Percentiles rank a stretch among this genome's conserved stretches.
Evolutionary conservation across 768 basidiomycete species (phyloP).

Genomic region (Agrocybe praecox): DNA sequence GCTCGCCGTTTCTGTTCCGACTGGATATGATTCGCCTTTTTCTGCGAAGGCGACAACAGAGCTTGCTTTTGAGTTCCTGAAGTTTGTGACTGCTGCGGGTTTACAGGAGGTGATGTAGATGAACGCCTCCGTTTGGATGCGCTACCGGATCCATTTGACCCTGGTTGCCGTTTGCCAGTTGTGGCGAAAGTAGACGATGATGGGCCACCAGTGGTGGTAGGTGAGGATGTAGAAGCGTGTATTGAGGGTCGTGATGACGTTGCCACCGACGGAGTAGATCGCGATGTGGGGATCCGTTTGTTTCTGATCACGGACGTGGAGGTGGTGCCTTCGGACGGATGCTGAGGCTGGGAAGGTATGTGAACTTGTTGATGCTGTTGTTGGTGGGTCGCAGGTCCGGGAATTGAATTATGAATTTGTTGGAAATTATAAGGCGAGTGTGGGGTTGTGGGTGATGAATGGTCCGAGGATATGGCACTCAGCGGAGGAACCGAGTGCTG

Average conservation of each 20-base stretch:
- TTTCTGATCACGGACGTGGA: constrained; percentile 14
- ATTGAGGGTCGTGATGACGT: constrained; percentile 3
- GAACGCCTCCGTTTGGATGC: constrained; percentile 12
- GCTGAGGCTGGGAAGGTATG: constrained; percentile 15
- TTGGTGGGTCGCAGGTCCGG: constrained; percentile 11
- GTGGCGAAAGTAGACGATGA: constrained; percentile 18
- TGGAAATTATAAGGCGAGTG: constrained; percentile 16
- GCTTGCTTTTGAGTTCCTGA: constrained; percentile 33
- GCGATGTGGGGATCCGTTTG: constrained; percentile 21
- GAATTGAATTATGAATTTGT: constrained; percentile 11
- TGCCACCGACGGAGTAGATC: constrained; percentile 4
- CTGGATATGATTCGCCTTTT: constrained; percentile 93
- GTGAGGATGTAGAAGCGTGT: constrained; percentile 7
- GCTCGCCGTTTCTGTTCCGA: constrained; percentile 93
- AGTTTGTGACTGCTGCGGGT: constrained; percentile 7
- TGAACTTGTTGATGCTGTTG: constrained; percentile 21
- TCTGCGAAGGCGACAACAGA: constrained; percentile 80
- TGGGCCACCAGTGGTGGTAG: constrained; percentile 13
- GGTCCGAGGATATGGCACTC: constrained; percentile 6
- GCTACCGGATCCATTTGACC: constrained; percentile 15
- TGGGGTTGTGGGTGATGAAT: constrained; percentile 12
- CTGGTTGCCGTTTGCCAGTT: constrained; percentile 12
- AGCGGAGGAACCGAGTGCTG: constrained; percentile 10
- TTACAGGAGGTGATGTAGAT: constrained; percentile 10
- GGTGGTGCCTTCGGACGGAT: constrained; percentile 2